phyloP scores from a whole-genome alignment of 2,329 filamentous ascomycete genomes.

The Paecilomyces sp. region DNA sequence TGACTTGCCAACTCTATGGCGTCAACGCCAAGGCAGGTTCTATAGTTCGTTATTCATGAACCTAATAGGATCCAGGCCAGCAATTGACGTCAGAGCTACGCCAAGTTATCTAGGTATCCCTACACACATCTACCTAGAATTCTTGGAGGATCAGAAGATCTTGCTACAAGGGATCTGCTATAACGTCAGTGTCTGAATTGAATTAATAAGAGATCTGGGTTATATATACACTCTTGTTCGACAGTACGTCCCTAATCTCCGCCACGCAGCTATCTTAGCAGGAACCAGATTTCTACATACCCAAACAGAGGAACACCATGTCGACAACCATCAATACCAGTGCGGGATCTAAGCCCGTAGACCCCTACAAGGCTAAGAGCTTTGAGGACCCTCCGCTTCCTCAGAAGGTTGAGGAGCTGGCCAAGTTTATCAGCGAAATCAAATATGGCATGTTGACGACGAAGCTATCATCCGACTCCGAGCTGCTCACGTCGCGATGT shows the following conservation, averaged over 20 bases:
- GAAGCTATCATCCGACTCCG: conserved; percentile 51
- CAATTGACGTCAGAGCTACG: conserved; percentile 13
- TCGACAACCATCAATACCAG: conserved; percentile 46
- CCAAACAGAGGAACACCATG: conserved; percentile 14
- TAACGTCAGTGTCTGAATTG: conserved; percentile 4
- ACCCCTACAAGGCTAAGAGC: conserved; percentile 76
- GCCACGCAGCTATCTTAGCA: background rate
- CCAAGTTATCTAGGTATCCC: conserved; percentile 4
- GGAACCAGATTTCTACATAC: background rate
- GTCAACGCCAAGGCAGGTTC: background rate
- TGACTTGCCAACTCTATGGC: background rate
- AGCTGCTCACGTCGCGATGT: conserved; percentile 68
- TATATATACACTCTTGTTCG: background rate
- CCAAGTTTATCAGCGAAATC: conserved; percentile 60
- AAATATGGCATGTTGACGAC: conserved; percentile 93
- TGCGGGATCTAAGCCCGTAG: conserved; percentile 57
- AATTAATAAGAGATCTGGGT: background rate
- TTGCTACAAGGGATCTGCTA: background rate
- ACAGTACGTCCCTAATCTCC: conserved; percentile 1
- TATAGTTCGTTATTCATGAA: background rate
- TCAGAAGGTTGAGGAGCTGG: conserved; percentile 69
- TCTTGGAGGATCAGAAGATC: background rate
- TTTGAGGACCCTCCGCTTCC: conserved; percentile 63
- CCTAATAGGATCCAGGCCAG: background rate
- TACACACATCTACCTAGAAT: background rate